These are phyloP conservation scores for Eucalyptus fibrosa DNA, from an alignment of 345 rosid genomes.

Conservation along the genomic window DNA sequence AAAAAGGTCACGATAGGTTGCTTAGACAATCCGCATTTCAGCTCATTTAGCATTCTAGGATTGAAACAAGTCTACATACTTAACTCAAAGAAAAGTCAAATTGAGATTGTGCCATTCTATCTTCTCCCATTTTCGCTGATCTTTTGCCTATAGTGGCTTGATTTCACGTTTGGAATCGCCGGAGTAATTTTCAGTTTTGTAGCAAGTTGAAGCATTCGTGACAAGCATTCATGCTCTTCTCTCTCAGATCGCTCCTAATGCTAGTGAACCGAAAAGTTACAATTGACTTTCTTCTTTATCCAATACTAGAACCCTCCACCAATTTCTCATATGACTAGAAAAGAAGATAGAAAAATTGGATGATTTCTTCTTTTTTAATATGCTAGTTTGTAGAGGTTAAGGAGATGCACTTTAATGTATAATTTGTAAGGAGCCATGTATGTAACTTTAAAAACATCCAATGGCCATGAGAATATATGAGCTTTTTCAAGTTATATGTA, in stretches of 20 bases:
- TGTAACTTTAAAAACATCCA: neutral
- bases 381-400: neutral
- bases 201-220: neutral
- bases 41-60: neutral
- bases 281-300: neutral
- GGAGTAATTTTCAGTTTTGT: neutral
- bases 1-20: neutral
- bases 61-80: neutral
- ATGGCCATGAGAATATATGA: neutral
- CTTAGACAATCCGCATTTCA: neutral
- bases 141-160: neutral
- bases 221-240: neutral
- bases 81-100: neutral
- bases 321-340: neutral
- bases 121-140: neutral
- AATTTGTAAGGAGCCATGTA: neutral
- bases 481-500: neutral
- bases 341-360: neutral
- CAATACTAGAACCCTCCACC: neutral
- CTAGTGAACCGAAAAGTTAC: fast-evolving
- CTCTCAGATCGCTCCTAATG: neutral
- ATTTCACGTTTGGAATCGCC: neutral
- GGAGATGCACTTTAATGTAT: neutral
- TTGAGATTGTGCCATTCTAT: neutral
- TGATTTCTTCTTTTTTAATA: neutral